phyloP scores from a whole-genome alignment of 2,329 filamentous ascomycete genomes.

The Trichoderma breve region DNA sequence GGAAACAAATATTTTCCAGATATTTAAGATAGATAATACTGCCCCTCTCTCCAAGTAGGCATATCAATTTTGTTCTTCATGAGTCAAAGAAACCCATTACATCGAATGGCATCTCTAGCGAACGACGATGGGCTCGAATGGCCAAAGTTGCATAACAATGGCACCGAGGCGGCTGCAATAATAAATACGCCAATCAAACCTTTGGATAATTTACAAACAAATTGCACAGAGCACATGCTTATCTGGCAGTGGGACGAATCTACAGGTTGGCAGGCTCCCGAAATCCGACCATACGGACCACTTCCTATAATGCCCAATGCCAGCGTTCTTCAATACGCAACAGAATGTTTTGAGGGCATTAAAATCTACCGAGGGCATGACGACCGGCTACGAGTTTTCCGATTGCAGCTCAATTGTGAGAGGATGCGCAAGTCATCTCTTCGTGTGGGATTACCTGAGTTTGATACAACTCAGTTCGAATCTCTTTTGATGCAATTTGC shows the following conservation, averaged over 20 bases:
- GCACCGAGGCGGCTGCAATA: not conserved
- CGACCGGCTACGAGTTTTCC: not conserved
- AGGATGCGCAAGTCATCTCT: not conserved
- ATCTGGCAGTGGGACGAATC: not conserved
- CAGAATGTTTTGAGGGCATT: not conserved
- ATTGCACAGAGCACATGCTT: not conserved
- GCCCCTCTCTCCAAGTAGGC: not conserved
- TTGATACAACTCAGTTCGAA: not conserved
- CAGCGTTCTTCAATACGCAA: not conserved
- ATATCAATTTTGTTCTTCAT: not conserved
- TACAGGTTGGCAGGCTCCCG: not conserved
- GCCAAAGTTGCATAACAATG: not conserved
- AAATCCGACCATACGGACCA: not conserved
- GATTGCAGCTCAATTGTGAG: not conserved
- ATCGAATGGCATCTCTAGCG: not conserved
- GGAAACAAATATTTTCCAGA: not conserved
- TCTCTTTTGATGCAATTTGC: not conserved
- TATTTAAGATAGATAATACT: not conserved
- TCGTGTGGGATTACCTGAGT: not conserved
- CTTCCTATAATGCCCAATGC: not conserved
- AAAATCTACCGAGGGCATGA: not conserved
- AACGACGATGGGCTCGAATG: not conserved
- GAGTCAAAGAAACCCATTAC: not conserved
- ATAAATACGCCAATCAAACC: not conserved
- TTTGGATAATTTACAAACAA: not conserved